phyloP scores from a whole-genome alignment of 495 filamentous ascomycete genomes.

The Xylaria nigripes region DNA sequence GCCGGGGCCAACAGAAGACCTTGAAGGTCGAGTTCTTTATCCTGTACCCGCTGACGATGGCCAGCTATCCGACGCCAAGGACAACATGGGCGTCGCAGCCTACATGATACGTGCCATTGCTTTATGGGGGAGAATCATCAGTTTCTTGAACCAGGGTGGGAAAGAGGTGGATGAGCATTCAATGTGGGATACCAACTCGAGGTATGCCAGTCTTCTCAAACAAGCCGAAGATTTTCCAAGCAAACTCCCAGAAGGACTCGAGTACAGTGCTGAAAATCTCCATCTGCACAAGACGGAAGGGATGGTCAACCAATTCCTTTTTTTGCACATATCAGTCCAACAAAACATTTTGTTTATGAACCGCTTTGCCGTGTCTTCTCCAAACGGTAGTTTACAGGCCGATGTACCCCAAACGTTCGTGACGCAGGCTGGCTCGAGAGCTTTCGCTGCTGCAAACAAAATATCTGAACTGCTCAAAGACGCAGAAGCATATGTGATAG shows the following conservation, averaged over 20 bases:
- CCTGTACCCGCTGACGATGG: slow-evolving; percentile 53
- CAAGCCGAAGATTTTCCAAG: slow-evolving; percentile 63
- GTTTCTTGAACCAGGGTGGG: slow-evolving; percentile 84
- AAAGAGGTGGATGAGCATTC: slow-evolving; percentile 68
- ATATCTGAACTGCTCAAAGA: slow-evolving; percentile 80
- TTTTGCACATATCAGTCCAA: slow-evolving; percentile 80
- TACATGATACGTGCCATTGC: slow-evolving; percentile 83
- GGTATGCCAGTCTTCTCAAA: slow-evolving; percentile 60
- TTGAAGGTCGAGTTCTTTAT: slow-evolving; percentile 65
- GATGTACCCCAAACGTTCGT: slow-evolving; percentile 77
- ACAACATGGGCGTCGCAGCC: slow-evolving; percentile 90
- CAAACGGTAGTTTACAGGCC: slow-evolving; percentile 55
- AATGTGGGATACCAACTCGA: slow-evolving; percentile 76
- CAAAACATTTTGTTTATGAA: slow-evolving; percentile 89
- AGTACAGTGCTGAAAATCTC: slow-evolving; percentile 75
- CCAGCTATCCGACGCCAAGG: slow-evolving; percentile 57
- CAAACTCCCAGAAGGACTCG: slow-evolving; percentile 58
- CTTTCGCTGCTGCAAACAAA: slow-evolving; percentile 80
- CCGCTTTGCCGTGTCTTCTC: slow-evolving; percentile 71
- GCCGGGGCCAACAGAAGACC: slow-evolving; percentile 75
- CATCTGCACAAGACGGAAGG: slow-evolving; percentile 74
- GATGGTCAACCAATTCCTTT: slow-evolving; percentile 88
- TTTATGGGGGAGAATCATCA: slow-evolving; percentile 83
- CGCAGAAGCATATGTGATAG: slow-evolving; percentile 67
- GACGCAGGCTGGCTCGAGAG: slow-evolving; percentile 62